Evolutionary conservation across 164 flowering plant genomes (phyloP).

Genomic region (Platanus orientalis): DNA sequence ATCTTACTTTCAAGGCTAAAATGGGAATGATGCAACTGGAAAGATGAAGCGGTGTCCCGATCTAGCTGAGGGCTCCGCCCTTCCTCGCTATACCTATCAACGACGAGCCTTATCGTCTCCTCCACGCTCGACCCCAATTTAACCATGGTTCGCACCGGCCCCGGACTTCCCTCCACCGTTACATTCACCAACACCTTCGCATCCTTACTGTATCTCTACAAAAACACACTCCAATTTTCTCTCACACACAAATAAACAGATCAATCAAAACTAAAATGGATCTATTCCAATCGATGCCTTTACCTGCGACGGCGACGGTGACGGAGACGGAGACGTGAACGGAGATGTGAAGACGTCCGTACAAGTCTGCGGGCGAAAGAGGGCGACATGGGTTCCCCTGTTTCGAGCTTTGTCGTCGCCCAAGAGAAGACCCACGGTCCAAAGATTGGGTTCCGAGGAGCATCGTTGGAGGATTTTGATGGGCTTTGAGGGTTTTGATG

Average conservation of each 20-base stretch:
- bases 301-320: too few species aligned
- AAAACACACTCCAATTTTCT: neutral
- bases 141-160: constrained; percentile 70
- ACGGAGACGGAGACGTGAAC: constrained; percentile 6
- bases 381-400: constrained; percentile 10
- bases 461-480: constrained; percentile 27
- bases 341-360: constrained; percentile 26
- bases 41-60: constrained; percentile 15
- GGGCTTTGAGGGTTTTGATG: constrained; percentile 14
- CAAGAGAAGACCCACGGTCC: constrained; percentile 1
- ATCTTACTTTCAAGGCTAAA: constrained; percentile 80
- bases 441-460: constrained; percentile 47
- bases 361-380: constrained; percentile 22
- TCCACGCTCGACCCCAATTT: constrained; percentile 68
- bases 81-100: constrained; percentile 54
- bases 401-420: neutral
- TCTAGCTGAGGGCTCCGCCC: constrained; percentile 64
- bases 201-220: constrained; percentile 44
- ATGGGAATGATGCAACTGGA: constrained; percentile 66
- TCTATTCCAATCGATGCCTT: too few species aligned
- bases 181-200: constrained; percentile 37
- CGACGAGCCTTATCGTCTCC: constrained; percentile 58
- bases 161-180: constrained; percentile 82
- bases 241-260: too few species aligned
- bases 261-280: too few species aligned